These are phyloP conservation scores for Catharanthus roseus DNA, from an alignment of 257 asterid genomes.

Conservation along the genomic window DNA sequence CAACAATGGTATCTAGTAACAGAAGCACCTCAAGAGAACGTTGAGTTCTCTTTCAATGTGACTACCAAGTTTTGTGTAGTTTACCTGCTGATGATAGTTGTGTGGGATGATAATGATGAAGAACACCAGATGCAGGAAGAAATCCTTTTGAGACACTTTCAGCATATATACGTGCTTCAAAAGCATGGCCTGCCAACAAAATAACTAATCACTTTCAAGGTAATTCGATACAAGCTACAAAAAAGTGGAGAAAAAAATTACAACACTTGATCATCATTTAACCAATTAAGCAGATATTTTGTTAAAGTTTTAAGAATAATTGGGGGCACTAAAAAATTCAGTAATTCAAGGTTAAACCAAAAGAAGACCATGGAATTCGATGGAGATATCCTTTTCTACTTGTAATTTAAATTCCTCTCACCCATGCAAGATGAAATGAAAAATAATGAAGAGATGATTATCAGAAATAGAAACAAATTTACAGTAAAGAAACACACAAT, in stretches of 20 bases:
- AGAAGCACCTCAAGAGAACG: neutral
- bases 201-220: neutral
- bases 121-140: slow-evolving; percentile 95
- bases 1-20: neutral
- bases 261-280: neutral
- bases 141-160: slow-evolving; percentile 96
- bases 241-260: neutral
- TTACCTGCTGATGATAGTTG: slow-evolving; percentile 74
- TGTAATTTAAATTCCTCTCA: neutral
- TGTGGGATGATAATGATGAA: slow-evolving; percentile 89
- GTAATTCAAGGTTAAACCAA: neutral
- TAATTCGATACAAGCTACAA: neutral
- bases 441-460: neutral
- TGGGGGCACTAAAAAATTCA: neutral
- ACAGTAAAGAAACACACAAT: neutral
- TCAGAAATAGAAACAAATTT: neutral
- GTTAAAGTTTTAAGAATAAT: neutral
- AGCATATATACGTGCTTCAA: slow-evolving; percentile 98
- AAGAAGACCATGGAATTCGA: neutral
- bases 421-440: neutral
- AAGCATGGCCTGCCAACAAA: slow-evolving; percentile 77
- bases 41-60: slow-evolving; percentile 14
- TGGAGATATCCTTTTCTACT: neutral
- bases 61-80: neutral
- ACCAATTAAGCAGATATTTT: neutral